These are phyloP conservation scores for Serendipita indica DNA, from an alignment of 768 basidiomycete genomes.

Conservation along the genomic window DNA sequence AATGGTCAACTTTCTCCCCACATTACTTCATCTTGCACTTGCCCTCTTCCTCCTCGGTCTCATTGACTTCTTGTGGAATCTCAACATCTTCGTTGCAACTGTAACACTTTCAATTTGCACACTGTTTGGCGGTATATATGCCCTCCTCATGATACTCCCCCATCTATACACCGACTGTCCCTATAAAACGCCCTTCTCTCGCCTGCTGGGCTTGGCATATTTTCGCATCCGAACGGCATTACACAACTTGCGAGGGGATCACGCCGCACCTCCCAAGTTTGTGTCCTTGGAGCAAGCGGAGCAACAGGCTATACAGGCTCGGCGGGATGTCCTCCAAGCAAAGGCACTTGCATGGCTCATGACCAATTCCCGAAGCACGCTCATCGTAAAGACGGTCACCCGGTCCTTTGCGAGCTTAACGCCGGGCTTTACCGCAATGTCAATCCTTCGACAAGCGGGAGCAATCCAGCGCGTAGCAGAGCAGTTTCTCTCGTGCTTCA, in stretches of 20 bases:
- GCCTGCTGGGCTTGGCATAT: background rate
- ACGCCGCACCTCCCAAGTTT: background rate
- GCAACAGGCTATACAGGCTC: slow-evolving; percentile 2
- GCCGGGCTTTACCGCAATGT: background rate
- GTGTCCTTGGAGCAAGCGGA: slow-evolving; percentile 5
- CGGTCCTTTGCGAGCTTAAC: slow-evolving; percentile 2
- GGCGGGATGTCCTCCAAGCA: slow-evolving; percentile 1
- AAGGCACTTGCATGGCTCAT: slow-evolving; percentile 8
- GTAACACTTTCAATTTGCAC: slow-evolving; percentile 13
- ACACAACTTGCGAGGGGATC: background rate
- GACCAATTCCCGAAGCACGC: background rate
- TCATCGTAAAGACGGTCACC: background rate
- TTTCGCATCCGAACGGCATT: background rate
- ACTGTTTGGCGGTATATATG: background rate
- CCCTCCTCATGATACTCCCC: background rate
- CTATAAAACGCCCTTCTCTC: slow-evolving; percentile 7
- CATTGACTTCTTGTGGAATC: slow-evolving; percentile 28
- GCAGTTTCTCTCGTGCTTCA: slow-evolving; percentile 4
- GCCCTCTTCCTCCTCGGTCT: slow-evolving; percentile 38
- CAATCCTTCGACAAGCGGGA: background rate
- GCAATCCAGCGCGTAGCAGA: slow-evolving; percentile 3
- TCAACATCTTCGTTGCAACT: slow-evolving; percentile 21
- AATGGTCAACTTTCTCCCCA: slow-evolving; percentile 30
- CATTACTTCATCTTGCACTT: slow-evolving; percentile 34
- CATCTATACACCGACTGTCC: slow-evolving; percentile 9